phyloP scores from a whole-genome alignment of 768 basidiomycete species.

The Tremella fuciformis region DNA sequence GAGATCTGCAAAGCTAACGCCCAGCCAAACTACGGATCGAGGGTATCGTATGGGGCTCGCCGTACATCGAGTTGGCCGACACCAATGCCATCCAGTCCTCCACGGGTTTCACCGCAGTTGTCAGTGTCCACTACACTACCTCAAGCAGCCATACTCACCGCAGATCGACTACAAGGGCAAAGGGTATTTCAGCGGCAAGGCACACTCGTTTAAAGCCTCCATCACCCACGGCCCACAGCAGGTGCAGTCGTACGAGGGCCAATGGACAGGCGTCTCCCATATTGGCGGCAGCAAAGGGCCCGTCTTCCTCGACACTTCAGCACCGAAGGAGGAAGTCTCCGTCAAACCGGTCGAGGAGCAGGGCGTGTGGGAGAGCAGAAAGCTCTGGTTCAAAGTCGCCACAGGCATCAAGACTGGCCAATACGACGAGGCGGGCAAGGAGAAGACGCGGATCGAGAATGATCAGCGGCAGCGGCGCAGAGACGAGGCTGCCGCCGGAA shows the following conservation, averaged over 20 bases:
- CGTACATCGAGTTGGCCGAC: conserved; percentile 87
- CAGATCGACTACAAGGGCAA: conserved; percentile 92
- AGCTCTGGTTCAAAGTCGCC: conserved; percentile 78
- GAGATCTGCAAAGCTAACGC: too few species aligned
- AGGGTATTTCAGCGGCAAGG: conserved; percentile 90
- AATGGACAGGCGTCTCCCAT: conserved; percentile 56
- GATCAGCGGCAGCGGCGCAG: conserved; percentile 84
- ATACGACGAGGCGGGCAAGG: conserved; percentile 82
- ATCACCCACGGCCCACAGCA: conserved; percentile 57
- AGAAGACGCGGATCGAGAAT: conserved; percentile 93
- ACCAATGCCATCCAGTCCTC: conserved; percentile 71
- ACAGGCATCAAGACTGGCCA: conserved; percentile 88
- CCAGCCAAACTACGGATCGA: conserved; percentile 78
- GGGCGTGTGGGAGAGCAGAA: conserved; percentile 80
- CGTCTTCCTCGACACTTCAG: conserved; percentile 72
- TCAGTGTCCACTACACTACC: conserved; percentile 40
- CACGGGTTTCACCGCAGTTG: conserved; percentile 62
- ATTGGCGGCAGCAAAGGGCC: conserved; percentile 53
- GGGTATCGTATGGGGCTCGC: conserved; percentile 76
- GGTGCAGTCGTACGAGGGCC: conserved; percentile 51
- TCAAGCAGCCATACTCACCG: conserved; percentile 16
- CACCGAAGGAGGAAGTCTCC: conserved; percentile 70
- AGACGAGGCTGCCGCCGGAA: conserved; percentile 72
- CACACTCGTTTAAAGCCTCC: conserved; percentile 85
- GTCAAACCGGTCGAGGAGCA: conserved; percentile 61